phyloP scores from a whole-genome alignment of 179 eudicot species.

The Heliamphora pulchella region DNA sequence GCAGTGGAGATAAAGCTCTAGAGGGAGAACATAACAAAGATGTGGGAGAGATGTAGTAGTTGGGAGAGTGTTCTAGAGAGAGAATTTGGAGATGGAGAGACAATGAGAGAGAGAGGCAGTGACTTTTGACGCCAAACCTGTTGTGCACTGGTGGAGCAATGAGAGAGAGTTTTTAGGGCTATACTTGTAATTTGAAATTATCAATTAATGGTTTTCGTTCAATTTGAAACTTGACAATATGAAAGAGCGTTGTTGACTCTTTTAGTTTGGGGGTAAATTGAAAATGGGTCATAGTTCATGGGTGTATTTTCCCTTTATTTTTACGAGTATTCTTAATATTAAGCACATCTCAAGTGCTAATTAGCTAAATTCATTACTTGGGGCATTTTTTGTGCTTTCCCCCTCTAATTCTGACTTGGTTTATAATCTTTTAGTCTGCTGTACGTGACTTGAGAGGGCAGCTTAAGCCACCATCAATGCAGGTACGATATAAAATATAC shows the following conservation, averaged over 20 bases:
- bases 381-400: background rate
- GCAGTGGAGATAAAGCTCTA: background rate
- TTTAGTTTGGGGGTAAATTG: background rate
- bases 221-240: background rate
- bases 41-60: background rate
- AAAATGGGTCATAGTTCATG: background rate
- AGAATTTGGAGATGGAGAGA: background rate
- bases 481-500: constrained; percentile 38
- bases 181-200: background rate
- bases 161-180: too few relatives aligned
- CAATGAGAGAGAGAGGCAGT: background rate
- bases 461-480: constrained; percentile 93
- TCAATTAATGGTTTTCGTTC: background rate
- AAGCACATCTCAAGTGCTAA: background rate
- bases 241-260: background rate
- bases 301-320: background rate
- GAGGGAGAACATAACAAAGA: background rate
- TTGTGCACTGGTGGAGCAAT: background rate
- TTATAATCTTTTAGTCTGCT: constrained; percentile 53
- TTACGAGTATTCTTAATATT: background rate
- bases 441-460: constrained; percentile 86
- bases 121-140: too few relatives aligned
- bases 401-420: constrained; percentile 6
- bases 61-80: background rate
- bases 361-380: background rate